These are phyloP conservation scores for Spathaspora hagerdaliae DNA, from an alignment of 805 yeast species.

Conservation along the genomic window DNA sequence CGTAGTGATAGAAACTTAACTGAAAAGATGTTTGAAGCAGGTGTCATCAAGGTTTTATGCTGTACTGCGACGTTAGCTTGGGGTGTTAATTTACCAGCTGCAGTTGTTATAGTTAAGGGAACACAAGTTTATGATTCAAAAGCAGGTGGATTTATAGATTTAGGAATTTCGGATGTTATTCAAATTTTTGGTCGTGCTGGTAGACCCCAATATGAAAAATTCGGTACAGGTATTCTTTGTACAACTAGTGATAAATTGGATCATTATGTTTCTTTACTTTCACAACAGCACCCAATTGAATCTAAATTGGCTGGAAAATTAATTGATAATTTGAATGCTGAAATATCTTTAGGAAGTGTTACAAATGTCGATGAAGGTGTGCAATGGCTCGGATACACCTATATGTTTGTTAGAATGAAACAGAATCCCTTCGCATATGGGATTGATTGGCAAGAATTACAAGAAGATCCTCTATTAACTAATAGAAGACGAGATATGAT, in stretches of 20 bases:
- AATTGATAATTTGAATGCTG: slow-evolving; percentile 94
- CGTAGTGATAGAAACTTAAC: slow-evolving; percentile 85
- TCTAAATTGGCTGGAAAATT: slow-evolving; percentile 72
- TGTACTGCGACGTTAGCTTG: slow-evolving; percentile 98
- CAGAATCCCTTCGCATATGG: slow-evolving; percentile 93
- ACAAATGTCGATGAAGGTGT: slow-evolving; percentile 93
- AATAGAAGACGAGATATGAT: slow-evolving; percentile 75
- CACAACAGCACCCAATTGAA: slow-evolving; percentile 96
- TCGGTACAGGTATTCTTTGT: slow-evolving; percentile 88
- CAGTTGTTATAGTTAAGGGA: slow-evolving; percentile 93
- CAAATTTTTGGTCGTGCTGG: slow-evolving; percentile 99
- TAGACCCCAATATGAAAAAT: slow-evolving; percentile 91
- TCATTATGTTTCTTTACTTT: slow-evolving; percentile 81
- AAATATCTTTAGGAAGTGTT: slow-evolving; percentile 91
- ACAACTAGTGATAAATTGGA: slow-evolving; percentile 79
- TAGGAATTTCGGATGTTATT: slow-evolving; percentile 94
- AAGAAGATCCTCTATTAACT: slow-evolving; percentile 76
- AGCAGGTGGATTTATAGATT: slow-evolving; percentile 89
- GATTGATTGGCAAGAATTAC: slow-evolving; percentile 79
- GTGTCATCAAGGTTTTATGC: slow-evolving; percentile 84
- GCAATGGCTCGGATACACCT: slow-evolving; percentile 97
- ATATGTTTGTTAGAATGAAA: slow-evolving; percentile 89
- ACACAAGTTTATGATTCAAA: slow-evolving; percentile 94
- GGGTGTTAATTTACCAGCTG: slow-evolving; percentile 99
- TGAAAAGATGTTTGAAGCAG: slow-evolving; percentile 80